Evolutionary conservation across 192 early-diverging fungal genomes (phyloP).

Genomic region (Rhizophlyctis rosea): DNA sequence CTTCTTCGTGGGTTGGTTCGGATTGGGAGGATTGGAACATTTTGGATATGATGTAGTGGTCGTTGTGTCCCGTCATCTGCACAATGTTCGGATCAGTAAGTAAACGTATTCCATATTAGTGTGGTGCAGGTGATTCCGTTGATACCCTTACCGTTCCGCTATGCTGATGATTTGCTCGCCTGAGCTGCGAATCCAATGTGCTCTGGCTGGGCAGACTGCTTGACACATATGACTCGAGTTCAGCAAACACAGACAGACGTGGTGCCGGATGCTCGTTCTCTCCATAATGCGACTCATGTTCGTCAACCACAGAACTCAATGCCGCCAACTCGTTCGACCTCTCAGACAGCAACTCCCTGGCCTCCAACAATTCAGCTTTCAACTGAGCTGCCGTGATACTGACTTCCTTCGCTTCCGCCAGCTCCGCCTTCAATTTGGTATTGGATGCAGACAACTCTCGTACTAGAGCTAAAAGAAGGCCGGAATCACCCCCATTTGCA

Average conservation of each 20-base stretch:
- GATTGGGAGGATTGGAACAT: not conserved
- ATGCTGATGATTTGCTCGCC: not conserved
- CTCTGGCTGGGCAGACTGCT: no score
- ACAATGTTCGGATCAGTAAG: not conserved
- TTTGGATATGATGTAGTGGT: not conserved
- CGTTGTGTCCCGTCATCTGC: not conserved
- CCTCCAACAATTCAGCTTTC: constrained; percentile 1
- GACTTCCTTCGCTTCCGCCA: constrained; percentile 3
- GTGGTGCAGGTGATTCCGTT: no score
- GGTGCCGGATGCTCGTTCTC: not conserved
- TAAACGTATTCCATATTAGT: not conserved
- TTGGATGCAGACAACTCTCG: constrained; percentile 3
- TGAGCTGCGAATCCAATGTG: no score
- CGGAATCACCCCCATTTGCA: not conserved
- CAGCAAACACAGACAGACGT: constrained; percentile 14
- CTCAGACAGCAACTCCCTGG: not conserved
- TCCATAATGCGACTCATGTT: not conserved
- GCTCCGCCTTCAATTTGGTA: constrained; percentile 2
- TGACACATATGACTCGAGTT: constrained; percentile 20
- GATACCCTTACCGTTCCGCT: not conserved
- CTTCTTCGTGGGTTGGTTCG: not conserved
- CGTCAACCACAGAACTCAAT: not conserved
- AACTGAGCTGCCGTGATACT: not conserved
- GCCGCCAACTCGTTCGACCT: not conserved
- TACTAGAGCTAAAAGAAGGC: not conserved